Base-by-base conservation (phyloP, 1,284 basidiomycete genomes). In the Meira nashicola region DNA sequence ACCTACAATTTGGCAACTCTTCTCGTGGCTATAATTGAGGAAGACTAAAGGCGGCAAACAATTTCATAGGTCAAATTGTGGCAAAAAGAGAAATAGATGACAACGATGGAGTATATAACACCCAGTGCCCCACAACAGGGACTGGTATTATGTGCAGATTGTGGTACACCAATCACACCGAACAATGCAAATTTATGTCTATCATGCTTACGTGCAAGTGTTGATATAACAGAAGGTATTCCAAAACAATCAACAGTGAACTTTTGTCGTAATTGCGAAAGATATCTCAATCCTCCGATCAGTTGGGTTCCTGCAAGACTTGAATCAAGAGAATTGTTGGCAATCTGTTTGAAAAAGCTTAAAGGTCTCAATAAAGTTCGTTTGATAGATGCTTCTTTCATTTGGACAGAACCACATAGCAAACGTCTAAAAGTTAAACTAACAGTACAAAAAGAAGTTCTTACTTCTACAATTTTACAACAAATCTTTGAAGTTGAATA, bases 361-460 rank as follows among this genome's bases (percentile, higher is more conserved):
- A 94, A 95, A 72, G 90, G 93, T 23, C 83, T 98, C 38, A 88
- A 86, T 74, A 94, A 92, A 82, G 92, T 98, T 55, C 89, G 94
- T 38, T 81, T 98, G 46, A 95, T 95, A 39, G 94, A 98, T 67
- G 94, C 94, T 0, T 90, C 92, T 66, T 98, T 98, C 79, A 92
- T 98, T 76, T 98, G 95, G 94, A 98, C 94, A 9, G 95, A 98
- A 78, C 94, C 94, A 1, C 94, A 98, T 81, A 92, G 89, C 54
- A 94, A 94, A 79, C 85, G 95, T 54, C 80, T 98, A 63, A 86
- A 91, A 55, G 87, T 98, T 64, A 95, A 95, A 64, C 82, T 98
- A 72, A 97, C 94, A 0, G 93, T 98, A 57, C 95, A 98, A 81
- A 97, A 98, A 82, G 95, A 98, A 83, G 92, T 95, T 47, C 85